phyloP scores from a whole-genome alignment of 305 asterid species.

The Fraxinus sp. region DNA sequence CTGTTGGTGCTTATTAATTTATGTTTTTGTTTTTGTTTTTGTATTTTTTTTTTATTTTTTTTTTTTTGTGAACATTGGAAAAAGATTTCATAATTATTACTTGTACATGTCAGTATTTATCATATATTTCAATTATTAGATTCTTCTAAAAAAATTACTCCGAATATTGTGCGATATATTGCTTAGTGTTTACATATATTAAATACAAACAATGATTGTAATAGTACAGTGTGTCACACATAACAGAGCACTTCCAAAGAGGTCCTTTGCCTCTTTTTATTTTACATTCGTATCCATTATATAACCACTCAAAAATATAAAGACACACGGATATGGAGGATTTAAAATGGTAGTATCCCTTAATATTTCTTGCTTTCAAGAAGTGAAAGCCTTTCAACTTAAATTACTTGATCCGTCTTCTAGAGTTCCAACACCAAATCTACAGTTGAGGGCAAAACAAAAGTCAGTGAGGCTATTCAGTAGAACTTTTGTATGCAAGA shows the following conservation, averaged over 20 bases:
- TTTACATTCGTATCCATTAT: constrained; percentile 18
- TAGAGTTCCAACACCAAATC: constrained; percentile 90
- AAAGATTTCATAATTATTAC: neutral
- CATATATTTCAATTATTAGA: neutral
- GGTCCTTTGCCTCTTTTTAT: constrained; percentile 28
- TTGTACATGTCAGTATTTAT: neutral
- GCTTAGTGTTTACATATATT: neutral
- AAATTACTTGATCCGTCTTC: constrained; percentile 22
- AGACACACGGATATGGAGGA: constrained; percentile 10
- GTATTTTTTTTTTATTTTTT: neutral
- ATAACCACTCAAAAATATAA: constrained; percentile 28
- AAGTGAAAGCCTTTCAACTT: constrained; percentile 15
- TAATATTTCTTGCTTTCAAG: constrained; percentile 11
- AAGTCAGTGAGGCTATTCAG: neutral
- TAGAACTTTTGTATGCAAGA: neutral
- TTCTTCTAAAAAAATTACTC: neutral
- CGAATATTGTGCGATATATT: neutral
- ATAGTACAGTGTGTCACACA: constrained; percentile 11
- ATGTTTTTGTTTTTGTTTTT: neutral
- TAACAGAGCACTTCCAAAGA: neutral
- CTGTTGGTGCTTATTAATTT: neutral
- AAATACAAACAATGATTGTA: neutral
- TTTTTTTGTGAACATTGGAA: neutral
- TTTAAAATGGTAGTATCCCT: constrained; percentile 18
- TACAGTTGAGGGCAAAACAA: constrained; percentile 38